Evolutionary conservation across 345 rosid genomes (phyloP).

Genomic region (Brassica carinata): DNA sequence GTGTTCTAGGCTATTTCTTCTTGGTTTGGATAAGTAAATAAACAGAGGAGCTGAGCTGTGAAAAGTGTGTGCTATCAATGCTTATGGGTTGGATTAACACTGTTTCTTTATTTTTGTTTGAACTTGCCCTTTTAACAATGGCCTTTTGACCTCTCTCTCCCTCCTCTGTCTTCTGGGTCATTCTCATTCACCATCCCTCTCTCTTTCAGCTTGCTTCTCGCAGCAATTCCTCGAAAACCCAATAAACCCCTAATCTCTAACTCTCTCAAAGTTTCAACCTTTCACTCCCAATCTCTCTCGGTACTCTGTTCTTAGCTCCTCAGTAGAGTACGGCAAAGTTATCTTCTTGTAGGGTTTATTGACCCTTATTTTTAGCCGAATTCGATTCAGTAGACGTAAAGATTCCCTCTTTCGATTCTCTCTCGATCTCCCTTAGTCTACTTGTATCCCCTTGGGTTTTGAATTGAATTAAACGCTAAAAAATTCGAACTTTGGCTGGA

Average conservation of each 20-base stretch:
- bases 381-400: conserved; percentile 52
- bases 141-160: conserved; percentile 35
- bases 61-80: conserved; percentile 51
- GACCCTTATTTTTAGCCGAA: conserved; percentile 35
- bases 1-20: too few species aligned
- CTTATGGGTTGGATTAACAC: conserved; percentile 28
- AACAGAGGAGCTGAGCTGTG: conserved; percentile 53
- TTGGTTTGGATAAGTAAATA: too few species aligned
- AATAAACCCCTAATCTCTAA: conserved; percentile 36
- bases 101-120: conserved; percentile 33
- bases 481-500: conserved; percentile 31
- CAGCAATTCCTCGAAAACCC: conserved; percentile 44
- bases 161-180: neutral
- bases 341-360: neutral
- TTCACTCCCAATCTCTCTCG: conserved; percentile 16
- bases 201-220: conserved; percentile 45
- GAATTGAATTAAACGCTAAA: conserved; percentile 7
- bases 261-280: conserved; percentile 37
- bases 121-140: conserved; percentile 44
- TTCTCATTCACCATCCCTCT: conserved; percentile 16
- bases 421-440: neutral
- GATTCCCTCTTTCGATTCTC: conserved; percentile 48
- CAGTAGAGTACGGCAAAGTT: conserved; percentile 8
- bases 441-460: neutral
- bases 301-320: conserved; percentile 39